Percentiles rank a stretch among this genome's conserved stretches.
Conservation (phyloP, 78 protist genomes). For the Isochrysis galbana region DNA sequence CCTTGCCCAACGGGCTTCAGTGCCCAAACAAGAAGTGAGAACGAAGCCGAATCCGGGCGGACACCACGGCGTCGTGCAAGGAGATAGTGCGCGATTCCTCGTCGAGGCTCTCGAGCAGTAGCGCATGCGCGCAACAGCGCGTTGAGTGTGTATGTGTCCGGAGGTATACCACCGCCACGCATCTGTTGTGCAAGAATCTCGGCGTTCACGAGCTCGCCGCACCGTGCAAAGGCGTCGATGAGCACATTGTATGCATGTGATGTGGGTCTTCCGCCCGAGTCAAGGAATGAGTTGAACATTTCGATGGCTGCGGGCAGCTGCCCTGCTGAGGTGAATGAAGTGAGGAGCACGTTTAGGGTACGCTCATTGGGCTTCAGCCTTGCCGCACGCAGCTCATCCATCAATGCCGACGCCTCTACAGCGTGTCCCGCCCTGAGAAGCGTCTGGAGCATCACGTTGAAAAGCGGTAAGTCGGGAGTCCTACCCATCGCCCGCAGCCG, state of each 20-base stretch:
- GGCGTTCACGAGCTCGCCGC: neutral
- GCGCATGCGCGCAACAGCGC: neutral
- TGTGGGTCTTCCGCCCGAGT: neutral
- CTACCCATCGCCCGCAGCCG: neutral
- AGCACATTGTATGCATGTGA: neutral
- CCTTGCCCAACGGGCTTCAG: neutral
- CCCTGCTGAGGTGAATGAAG: neutral
- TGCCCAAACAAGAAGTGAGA: neutral
- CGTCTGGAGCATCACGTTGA: neutral
- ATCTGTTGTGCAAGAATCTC: neutral
- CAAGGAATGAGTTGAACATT: neutral
- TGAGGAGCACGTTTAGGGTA: neutral
- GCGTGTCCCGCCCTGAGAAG: neutral
- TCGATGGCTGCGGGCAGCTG: neutral
- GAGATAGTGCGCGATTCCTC: neutral
- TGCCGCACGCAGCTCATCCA: neutral
- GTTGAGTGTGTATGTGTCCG: neutral
- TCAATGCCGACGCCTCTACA: neutral
- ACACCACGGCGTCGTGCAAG: neutral
- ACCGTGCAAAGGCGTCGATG: neutral
- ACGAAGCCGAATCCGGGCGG: neutral
- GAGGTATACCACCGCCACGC: neutral
- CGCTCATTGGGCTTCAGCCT: neutral
- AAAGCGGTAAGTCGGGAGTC: neutral
- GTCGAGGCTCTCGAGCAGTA: neutral